Conservation (phyloP, 176 grass and related monocot genomes). For the Aegilops bicornis region DNA sequence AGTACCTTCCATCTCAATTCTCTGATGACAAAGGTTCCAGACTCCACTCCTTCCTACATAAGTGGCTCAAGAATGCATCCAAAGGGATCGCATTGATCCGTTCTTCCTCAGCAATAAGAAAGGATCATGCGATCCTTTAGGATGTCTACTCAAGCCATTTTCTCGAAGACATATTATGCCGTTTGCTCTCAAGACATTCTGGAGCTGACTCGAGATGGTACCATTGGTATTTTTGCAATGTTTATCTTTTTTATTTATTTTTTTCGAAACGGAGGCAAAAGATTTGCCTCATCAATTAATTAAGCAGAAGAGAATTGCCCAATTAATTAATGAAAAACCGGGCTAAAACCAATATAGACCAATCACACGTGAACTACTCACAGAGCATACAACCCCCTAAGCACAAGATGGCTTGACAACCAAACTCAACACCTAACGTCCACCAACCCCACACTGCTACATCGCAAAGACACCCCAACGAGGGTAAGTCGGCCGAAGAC, state of each 20-base stretch:
- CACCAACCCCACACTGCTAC: too few relatives aligned
- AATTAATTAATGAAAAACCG: too few relatives aligned
- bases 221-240: neutral
- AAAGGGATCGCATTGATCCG: slow-evolving; percentile 53
- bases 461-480: too few relatives aligned
- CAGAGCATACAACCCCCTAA: too few relatives aligned
- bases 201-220: neutral
- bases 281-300: too few relatives aligned
- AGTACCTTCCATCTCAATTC: slow-evolving; percentile 21
- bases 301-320: too few relatives aligned
- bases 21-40: neutral
- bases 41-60: neutral
- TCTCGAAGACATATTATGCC: neutral
- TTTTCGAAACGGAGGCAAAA: too few relatives aligned
- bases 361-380: too few relatives aligned
- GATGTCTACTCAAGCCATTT: slow-evolving; percentile 32
- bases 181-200: slow-evolving; percentile 5
- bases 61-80: slow-evolving; percentile 41
- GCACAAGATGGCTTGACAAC: too few relatives aligned
- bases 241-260: neutral
- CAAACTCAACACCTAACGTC: too few relatives aligned
- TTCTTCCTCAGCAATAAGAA: neutral
- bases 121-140: slow-evolving; percentile 53
- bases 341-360: too few relatives aligned
- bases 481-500: too few relatives aligned